Percentiles rank a stretch among this genome's conserved stretches.
Conservation (phyloP, 1,139 yeast genomes). For the Wickerhamomyces sp. region DNA sequence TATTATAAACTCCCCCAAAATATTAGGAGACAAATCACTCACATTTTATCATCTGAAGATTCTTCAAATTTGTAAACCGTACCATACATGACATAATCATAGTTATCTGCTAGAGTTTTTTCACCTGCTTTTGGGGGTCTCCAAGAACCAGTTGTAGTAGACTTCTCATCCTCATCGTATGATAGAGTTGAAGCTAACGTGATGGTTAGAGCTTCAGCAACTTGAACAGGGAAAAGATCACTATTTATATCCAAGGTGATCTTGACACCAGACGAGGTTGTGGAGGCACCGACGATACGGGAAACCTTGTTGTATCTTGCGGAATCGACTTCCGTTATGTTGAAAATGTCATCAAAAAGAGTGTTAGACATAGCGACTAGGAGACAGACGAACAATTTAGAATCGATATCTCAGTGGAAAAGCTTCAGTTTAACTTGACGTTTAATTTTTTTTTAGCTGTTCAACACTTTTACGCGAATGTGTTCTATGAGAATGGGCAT, state of each 20-base stretch:
- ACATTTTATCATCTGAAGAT: slow-evolving; percentile 55
- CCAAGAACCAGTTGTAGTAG: slow-evolving; percentile 65
- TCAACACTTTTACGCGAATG: no score
- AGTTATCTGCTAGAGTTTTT: slow-evolving; percentile 87
- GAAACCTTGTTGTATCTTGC: slow-evolving; percentile 92
- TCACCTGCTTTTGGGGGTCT: slow-evolving; percentile 86
- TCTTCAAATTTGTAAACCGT: slow-evolving; percentile 97
- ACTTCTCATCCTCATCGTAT: slow-evolving; percentile 52
- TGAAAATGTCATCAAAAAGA: slow-evolving; percentile 90
- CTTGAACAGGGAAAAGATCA: slow-evolving; percentile 83
- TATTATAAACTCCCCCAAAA: neutral
- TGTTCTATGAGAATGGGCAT: no score
- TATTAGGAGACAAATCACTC: slow-evolving; percentile 10
- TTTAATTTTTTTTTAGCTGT: no score
- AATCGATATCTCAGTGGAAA: no score
- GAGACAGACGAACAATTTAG: no score
- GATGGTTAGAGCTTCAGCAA: slow-evolving; percentile 79
- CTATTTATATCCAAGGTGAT: slow-evolving; percentile 88
- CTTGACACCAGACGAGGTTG: slow-evolving; percentile 77
- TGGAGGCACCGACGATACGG: slow-evolving; percentile 84
- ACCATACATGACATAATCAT: slow-evolving; percentile 98
- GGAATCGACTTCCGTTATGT: slow-evolving; percentile 77
- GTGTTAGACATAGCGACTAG: slow-evolving; percentile 59
- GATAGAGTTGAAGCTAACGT: slow-evolving; percentile 76
- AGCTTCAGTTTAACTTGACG: no score